Base-by-base conservation (phyloP, 2,329 filamentous ascomycete species). In the Talaromyces marneffei region DNA sequence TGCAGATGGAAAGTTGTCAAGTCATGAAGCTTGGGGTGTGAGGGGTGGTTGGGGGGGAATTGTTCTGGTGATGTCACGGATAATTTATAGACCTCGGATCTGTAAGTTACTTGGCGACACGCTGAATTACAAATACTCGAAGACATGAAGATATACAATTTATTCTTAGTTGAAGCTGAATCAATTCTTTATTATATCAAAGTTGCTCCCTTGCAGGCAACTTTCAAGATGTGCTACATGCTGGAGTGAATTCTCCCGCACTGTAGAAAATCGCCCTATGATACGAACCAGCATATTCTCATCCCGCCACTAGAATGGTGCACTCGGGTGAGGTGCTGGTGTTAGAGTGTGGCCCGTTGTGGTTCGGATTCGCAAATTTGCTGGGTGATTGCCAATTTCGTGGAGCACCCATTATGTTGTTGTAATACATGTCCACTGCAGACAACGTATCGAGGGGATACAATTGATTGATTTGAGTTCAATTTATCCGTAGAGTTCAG, bases 61-160 rank as follows among this genome's bases (percentile, higher is more conserved):
- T 55, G 31, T 35, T 40, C 35, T 37, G 60, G 62, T 64, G 65
- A 67, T 67, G 65, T 68, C 66, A 66, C 65, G 48, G 18, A 52
- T 33, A 35, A 48, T 18, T 18, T n/a, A n/a, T n/a, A n/a, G n/a
- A n/a, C n/a, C n/a, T n/a, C n/a, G n/a, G n/a, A n/a, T n/a, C n/a
- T n/a, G n/a, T n/a, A n/a, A n/a, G n/a, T n/a, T n/a, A n/a, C 44
- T 48, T 48, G 44, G 44, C 44, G 29, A 29, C 2, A n/a, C 18
- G 25, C 2, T 16, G 29, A 2, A 4, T 14, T 29, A 48, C 40
- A 16, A 40, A 40, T 40, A 40, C 37, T 40, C 16, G 4, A 40
- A 2, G 16, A 9, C 37, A 37, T 40, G 16, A 40, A 10, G 37
- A 16, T 40, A 40, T 20, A 20, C 37, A n/a, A 40, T 5, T 40